phyloP scores from a whole-genome alignment of 2,329 filamentous ascomycete genomes.

The Huntiella moniliformis region DNA sequence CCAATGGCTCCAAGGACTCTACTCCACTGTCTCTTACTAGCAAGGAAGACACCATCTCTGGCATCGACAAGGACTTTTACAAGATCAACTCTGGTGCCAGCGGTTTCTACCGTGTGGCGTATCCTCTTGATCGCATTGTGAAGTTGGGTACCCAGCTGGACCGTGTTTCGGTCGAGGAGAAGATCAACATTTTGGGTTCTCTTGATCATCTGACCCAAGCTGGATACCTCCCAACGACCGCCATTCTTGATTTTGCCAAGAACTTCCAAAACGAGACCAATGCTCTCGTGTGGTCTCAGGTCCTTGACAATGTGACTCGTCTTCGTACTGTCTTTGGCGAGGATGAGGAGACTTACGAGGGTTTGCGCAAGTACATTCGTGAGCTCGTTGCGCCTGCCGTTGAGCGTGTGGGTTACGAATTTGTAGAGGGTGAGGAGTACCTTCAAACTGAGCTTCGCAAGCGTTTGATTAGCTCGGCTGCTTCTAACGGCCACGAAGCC shows the following conservation, averaged over 20 bases:
- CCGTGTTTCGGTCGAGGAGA: conserved; percentile 66
- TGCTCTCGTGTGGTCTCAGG: conserved; percentile 77
- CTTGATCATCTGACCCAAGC: conserved; percentile 77
- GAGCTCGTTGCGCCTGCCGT: conserved; percentile 59
- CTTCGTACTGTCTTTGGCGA: conserved; percentile 74
- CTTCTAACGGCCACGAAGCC: conserved; percentile 56
- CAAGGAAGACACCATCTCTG: conserved; percentile 59
- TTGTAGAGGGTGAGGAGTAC: conserved; percentile 59
- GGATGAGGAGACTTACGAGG: conserved; percentile 51
- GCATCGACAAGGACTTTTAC: conserved; percentile 67
- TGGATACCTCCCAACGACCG: conserved; percentile 64
- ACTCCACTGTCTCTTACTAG: conserved; percentile 49
- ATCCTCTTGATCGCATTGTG: conserved; percentile 63
- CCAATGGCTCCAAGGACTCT: conserved; percentile 42
- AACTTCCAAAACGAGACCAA: conserved; percentile 68
- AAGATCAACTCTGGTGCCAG: conserved; percentile 82
- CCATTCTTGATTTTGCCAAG: conserved; percentile 65
- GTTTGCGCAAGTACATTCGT: conserved; percentile 59
- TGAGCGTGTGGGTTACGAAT: conserved; percentile 72
- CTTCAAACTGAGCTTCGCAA: conserved; percentile 68
- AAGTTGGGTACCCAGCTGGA: conserved; percentile 63
- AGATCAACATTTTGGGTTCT: conserved; percentile 81
- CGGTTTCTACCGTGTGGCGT: conserved; percentile 83
- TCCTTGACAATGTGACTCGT: conserved; percentile 55
- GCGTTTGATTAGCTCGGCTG: conserved; percentile 57